Conservation (phyloP, 1,284 basidiomycete genomes). For the Leccinum griseonigrum region DNA sequence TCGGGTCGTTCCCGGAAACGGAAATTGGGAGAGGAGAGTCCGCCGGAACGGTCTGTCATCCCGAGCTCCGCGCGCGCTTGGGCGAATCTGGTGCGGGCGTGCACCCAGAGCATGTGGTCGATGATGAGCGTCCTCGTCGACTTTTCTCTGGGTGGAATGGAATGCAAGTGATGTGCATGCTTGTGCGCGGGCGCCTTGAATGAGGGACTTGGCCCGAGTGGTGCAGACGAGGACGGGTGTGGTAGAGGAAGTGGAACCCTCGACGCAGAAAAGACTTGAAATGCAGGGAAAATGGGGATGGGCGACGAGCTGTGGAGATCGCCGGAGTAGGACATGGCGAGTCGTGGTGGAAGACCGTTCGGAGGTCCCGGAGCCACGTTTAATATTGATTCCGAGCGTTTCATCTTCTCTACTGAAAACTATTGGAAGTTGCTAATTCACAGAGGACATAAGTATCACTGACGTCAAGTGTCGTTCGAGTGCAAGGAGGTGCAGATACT, state of each 20-base stretch:
- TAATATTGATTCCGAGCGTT: neutral
- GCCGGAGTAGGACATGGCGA: slow-evolving; percentile 29
- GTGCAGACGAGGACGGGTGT: slow-evolving; percentile 15
- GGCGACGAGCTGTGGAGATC: slow-evolving; percentile 6
- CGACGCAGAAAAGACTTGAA: slow-evolving; percentile 16
- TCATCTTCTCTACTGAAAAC: too few species aligned
- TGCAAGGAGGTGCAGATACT: too few species aligned
- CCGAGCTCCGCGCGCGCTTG: slow-evolving; percentile 79
- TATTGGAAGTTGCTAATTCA: too few species aligned
- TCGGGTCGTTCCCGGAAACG: slow-evolving; percentile 64
- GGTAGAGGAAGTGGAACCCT: slow-evolving; percentile 6
- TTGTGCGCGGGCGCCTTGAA: slow-evolving; percentile 38
- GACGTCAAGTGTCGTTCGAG: too few species aligned
- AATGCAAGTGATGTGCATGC: slow-evolving; percentile 48
- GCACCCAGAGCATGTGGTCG: slow-evolving; percentile 81
- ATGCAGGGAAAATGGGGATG: slow-evolving; percentile 19
- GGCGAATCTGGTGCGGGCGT: slow-evolving; percentile 74
- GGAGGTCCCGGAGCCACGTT: neutral
- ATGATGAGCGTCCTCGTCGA: slow-evolving; percentile 78
- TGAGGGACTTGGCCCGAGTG: slow-evolving; percentile 6
- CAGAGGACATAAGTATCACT: too few species aligned
- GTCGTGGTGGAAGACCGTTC: neutral
- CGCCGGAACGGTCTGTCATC: slow-evolving; percentile 75
- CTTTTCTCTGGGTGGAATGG: slow-evolving; percentile 76
- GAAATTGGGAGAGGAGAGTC: slow-evolving; percentile 54